Evolutionary conservation across 768 basidiomycete genomes (phyloP), one percentile per base, ranked within the genome.

Genomic region (Termitomyces heimii): DNA sequence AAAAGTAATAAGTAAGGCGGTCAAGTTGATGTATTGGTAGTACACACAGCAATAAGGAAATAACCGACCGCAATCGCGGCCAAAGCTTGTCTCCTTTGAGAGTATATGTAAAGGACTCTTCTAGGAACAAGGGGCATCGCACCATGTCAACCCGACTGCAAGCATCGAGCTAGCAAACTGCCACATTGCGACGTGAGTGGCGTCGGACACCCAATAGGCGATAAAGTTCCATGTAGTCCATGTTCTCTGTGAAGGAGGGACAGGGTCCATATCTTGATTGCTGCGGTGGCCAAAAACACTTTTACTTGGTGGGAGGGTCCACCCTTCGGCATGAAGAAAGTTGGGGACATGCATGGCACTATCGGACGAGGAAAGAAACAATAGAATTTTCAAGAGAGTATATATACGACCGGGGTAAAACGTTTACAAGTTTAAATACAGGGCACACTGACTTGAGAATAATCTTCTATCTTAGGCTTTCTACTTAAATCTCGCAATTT

Each of bases 241-340:
- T 2, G 86, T 89, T 58, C 87, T 71, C 42, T 75, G 60, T 26
- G 81, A 68, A 0, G 71, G 77, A 40, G 85, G 84, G 12, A 89
- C 86, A 5, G 88, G 87, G 60, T 89, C 88, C 83, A 89, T 88
- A 65, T 89, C 89, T 61, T 80, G 80, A 69, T 91, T 91, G 60
- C 77, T 79, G 86, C 86, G 88, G 67, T 76, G 73, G 59, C 77
- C 75, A 45, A 66, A 77, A 9, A 83, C 79, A 4, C 84, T 87
- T 63, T 86, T 83, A 53, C 78, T 76, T 10, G 80, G 76, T 62
- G 82, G 73, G 37, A 86, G 76, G 14, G 70, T 73, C 84, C 53
- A 54, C 45, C 43, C 4, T 18, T 35, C 4, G 4, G 9, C 14
- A 12, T 18, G 0, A 12, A 43, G 3, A 45, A 54, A 18, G 4